These are phyloP conservation scores for Capronia americana DNA, from an alignment of 2,329 filamentous ascomycete genomes.

Conservation along the genomic window DNA sequence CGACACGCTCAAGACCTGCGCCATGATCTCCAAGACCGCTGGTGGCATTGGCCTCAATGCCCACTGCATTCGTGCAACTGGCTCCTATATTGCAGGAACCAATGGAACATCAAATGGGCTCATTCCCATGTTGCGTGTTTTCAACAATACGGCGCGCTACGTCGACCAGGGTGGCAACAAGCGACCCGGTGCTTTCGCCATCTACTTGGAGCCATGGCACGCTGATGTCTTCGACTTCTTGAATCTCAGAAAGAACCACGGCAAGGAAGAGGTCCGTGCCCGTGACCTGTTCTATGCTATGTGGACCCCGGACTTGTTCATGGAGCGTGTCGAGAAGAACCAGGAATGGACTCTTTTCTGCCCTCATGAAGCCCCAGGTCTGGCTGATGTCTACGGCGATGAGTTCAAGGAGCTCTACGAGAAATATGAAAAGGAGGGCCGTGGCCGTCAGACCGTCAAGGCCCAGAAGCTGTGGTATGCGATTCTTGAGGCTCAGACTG, in stretches of 20 bases:
- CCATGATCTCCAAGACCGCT: constrained; percentile 99
- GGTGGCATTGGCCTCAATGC: constrained; percentile 97
- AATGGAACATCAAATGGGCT: constrained; percentile 98
- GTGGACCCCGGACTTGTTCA: constrained; percentile 99
- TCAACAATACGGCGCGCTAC: constrained; percentile 98
- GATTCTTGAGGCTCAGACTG: constrained; percentile 96
- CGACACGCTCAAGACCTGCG: constrained; percentile 97
- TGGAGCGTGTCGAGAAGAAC: constrained; percentile 99
- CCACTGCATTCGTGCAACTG: constrained; percentile 94
- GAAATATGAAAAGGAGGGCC: constrained; percentile 83
- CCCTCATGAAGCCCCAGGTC: constrained; percentile 91
- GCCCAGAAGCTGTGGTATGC: constrained; percentile 99
- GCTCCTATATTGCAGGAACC: constrained; percentile 96
- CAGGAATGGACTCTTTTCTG: constrained; percentile 98
- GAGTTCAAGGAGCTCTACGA: constrained; percentile 96
- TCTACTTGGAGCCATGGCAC: constrained; percentile 99
- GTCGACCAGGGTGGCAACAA: constrained; percentile 99
- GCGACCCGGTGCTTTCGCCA: constrained; percentile 96
- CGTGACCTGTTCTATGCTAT: constrained; percentile 97
- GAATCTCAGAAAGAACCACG: constrained; percentile 98
- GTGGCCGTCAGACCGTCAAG: constrained; percentile 88
- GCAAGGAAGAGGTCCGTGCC: constrained; percentile 96
- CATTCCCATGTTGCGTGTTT: constrained; percentile 96
- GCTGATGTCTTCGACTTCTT: constrained; percentile 97
- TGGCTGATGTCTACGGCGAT: constrained; percentile 96